These are phyloP conservation scores for Gaertneriomyces semiglobifer DNA, from an alignment of 192 early-diverging fungal genomes.

Conservation along the genomic window DNA sequence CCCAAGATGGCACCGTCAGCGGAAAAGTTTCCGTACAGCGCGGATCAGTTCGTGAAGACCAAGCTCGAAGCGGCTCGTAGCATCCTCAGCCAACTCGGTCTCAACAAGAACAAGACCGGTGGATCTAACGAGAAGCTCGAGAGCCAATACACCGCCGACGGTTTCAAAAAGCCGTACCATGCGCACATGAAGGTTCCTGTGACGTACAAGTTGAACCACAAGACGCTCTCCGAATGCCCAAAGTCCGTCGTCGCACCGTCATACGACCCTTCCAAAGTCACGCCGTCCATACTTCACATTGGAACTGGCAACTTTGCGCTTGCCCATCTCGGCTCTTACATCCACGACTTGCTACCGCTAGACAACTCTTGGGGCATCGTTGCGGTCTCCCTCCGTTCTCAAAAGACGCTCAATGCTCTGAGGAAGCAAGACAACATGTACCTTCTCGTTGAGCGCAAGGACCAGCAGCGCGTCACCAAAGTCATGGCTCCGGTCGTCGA, in stretches of 20 bases:
- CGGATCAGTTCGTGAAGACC: background rate
- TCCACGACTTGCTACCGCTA: slow-evolving; percentile 9
- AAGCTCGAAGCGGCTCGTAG: background rate
- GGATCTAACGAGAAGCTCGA: too few relatives aligned
- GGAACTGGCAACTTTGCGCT: slow-evolving; percentile 16
- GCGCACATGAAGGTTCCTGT: too few relatives aligned
- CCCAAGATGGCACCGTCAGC: too few relatives aligned
- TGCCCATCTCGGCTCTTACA: slow-evolving; percentile 17
- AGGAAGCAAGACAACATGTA: slow-evolving; percentile 15
- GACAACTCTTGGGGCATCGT: slow-evolving; percentile 14
- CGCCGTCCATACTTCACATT: slow-evolving; percentile 18
- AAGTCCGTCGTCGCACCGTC: background rate
- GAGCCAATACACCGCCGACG: too few relatives aligned
- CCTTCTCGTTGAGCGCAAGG: slow-evolving; percentile 14
- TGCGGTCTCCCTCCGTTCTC: slow-evolving; percentile 4
- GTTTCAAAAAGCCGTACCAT: too few relatives aligned
- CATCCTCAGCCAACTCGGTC: background rate
- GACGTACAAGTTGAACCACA: too few relatives aligned
- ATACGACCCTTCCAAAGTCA: background rate
- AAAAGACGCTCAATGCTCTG: slow-evolving; percentile 3
- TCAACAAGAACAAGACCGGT: too few relatives aligned
- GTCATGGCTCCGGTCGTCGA: slow-evolving; percentile 4
- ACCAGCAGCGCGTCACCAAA: background rate
- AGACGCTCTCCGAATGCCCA: too few relatives aligned
- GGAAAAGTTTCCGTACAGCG: too few relatives aligned